Conservation (phyloP, 495 filamentous ascomycete species). For the Penicillium paradoxum region DNA sequence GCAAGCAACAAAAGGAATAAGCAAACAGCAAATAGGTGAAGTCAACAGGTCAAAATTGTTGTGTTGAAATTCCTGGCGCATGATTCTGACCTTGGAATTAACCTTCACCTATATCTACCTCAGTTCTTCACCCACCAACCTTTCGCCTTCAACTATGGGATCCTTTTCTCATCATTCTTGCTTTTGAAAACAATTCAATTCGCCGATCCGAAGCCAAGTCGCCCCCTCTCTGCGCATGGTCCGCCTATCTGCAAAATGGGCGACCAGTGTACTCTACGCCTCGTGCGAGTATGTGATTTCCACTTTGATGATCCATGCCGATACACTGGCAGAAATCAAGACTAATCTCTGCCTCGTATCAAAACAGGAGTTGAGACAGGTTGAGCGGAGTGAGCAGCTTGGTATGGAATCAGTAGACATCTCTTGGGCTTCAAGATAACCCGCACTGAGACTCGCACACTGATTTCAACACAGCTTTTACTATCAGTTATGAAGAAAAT, state of each 20-base stretch:
- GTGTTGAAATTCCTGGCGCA: neutral
- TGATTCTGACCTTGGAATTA: neutral
- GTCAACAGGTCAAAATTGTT: neutral
- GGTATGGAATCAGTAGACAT: neutral
- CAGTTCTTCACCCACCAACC: neutral
- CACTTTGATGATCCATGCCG: neutral
- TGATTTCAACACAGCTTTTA: constrained; percentile 13
- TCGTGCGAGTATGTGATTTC: constrained; percentile 12
- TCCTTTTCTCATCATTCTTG: neutral
- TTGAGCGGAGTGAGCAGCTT: constrained; percentile 15
- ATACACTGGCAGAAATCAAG: neutral
- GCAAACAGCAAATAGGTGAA: too few species aligned
- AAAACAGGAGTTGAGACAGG: constrained; percentile 15
- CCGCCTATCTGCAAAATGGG: constrained; percentile 6
- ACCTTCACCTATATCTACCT: neutral
- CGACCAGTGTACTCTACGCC: constrained; percentile 15
- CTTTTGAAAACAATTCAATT: neutral
- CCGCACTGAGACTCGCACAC: neutral
- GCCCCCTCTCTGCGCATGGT: neutral
- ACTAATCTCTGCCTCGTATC: neutral
- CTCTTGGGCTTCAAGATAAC: neutral
- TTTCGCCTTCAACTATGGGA: neutral
- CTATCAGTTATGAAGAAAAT: constrained; percentile 72
- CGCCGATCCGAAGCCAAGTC: neutral
- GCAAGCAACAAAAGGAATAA: too few species aligned